A percentile compares a stretch with the other conserved stretches of the same genome.
Conservation (phyloP, 345 rosid species). For the Eucalyptus tenuipes region DNA sequence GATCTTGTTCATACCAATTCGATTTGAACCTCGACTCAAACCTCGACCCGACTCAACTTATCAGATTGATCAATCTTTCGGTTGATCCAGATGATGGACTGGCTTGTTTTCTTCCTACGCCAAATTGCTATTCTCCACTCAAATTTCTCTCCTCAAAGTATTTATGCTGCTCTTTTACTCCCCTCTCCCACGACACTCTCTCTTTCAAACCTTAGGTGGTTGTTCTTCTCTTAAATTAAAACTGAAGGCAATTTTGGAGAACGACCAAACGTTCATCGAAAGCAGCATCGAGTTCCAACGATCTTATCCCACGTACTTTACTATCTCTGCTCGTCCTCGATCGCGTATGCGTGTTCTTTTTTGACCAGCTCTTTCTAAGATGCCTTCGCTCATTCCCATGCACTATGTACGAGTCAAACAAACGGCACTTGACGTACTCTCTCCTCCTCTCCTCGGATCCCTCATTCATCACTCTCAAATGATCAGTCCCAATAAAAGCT, state of each 20-base stretch:
- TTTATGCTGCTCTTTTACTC: background rate
- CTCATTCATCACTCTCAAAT: slow-evolving; percentile 13
- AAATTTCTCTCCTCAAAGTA: background rate
- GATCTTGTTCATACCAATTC: background rate
- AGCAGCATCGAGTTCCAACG: background rate
- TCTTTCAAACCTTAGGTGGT: background rate
- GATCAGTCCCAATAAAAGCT: background rate
- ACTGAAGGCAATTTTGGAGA: background rate
- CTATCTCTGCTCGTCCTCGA: background rate
- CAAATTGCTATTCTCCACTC: background rate
- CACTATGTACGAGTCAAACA: background rate
- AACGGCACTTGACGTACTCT: background rate
- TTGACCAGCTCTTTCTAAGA: background rate
- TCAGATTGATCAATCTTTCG: background rate
- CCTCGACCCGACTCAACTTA: background rate
- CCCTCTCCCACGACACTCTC: background rate
- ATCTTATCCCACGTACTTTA: background rate
- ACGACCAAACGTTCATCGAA: background rate
- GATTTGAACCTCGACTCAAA: background rate
- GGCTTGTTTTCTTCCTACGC: background rate
- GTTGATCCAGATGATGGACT: background rate
- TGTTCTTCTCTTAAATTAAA: background rate
- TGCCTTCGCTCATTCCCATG: background rate
- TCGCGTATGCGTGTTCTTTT: background rate
- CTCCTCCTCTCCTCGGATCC: slow-evolving; percentile 36